Evolutionary conservation across 179 eudicot species (phyloP).

Genomic region (Drosera spatulata): DNA sequence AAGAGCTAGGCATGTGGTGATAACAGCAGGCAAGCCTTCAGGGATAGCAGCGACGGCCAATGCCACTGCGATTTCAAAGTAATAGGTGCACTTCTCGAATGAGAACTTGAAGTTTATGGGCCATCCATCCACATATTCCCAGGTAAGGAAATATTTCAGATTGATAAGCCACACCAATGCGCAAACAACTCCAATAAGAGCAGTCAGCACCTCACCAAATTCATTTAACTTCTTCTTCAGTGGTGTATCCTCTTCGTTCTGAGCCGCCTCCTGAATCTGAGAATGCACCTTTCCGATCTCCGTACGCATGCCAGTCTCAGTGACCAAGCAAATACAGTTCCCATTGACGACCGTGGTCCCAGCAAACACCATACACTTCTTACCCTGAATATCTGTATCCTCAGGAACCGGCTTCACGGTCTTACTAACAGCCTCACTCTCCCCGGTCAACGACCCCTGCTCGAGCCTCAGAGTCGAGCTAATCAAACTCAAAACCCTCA

Average conservation of each 20-base stretch:
- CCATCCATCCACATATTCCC: conserved; percentile 11
- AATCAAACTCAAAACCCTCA: not conserved
- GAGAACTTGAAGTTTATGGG: conserved; percentile 12
- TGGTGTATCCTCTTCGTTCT: conserved; percentile 25
- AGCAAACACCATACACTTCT: conserved; percentile 26
- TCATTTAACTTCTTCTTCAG: conserved; percentile 26
- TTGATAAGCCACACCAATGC: conserved; percentile 22
- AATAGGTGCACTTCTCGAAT: conserved; percentile 14
- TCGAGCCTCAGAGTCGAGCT: conserved; percentile 10
- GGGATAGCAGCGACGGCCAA: conserved; percentile 15
- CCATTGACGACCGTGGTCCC: conserved; percentile 29
- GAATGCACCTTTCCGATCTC: conserved; percentile 19
- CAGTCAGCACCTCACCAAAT: conserved; percentile 22
- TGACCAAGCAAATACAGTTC: conserved; percentile 11
- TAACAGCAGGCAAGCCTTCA: conserved; percentile 13
- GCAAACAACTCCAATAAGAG: conserved; percentile 15
- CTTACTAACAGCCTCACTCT: conserved; percentile 26
- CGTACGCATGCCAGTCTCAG: conserved; percentile 17
- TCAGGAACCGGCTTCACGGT: conserved; percentile 11
- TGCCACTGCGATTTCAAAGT: conserved; percentile 13
- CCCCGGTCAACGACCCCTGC: conserved; percentile 14
- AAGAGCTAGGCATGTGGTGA: conserved; percentile 12
- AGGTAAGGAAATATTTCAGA: conserved; percentile 13
- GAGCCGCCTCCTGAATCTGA: conserved; percentile 26
- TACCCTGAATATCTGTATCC: conserved; percentile 17